Conservation (phyloP, 352 stramenopile genomes). For the Thalassiosira hispida region DNA sequence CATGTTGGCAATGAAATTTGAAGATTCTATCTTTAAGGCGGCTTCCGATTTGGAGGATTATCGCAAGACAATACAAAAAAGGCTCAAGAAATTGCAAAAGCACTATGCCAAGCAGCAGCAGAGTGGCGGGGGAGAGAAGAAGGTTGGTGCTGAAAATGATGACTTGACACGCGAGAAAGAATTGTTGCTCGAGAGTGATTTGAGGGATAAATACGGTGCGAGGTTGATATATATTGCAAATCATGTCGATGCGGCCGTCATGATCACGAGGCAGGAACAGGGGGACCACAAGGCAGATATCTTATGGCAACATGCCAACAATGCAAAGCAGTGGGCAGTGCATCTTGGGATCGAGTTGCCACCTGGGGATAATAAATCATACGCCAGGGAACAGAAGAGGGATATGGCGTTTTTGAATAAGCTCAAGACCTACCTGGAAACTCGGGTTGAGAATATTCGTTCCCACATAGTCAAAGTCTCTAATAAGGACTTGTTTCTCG, state of each 20-base stretch:
- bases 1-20: constrained; percentile 75
- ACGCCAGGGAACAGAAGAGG: not conserved
- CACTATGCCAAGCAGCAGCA: constrained; percentile 57
- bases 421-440: constrained; percentile 64
- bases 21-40: constrained; percentile 75
- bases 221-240: constrained; percentile 66
- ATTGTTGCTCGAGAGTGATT: constrained; percentile 42
- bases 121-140: constrained; percentile 5
- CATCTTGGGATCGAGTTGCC: constrained; percentile 54
- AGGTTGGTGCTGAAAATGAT: not conserved
- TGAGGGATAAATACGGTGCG: constrained; percentile 62
- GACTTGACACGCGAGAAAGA: constrained; percentile 40
- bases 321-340: constrained; percentile 51
- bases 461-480: constrained; percentile 71
- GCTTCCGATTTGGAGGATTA: constrained; percentile 68
- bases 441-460: constrained; percentile 66
- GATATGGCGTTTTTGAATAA: constrained; percentile 49
- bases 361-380: not conserved
- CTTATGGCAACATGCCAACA: constrained; percentile 63
- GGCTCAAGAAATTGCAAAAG: constrained; percentile 76
- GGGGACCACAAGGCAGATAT: constrained; percentile 49
- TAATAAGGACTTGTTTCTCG: constrained; percentile 70
- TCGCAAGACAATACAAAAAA: constrained; percentile 71
- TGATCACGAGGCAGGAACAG: not conserved
- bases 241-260: constrained; percentile 57